A percentile compares a stretch with the other conserved stretches of the same genome.
These are phyloP conservation scores for Galeopsis tetrahit DNA, from an alignment of 257 asterid genomes.

Conservation along the genomic window DNA sequence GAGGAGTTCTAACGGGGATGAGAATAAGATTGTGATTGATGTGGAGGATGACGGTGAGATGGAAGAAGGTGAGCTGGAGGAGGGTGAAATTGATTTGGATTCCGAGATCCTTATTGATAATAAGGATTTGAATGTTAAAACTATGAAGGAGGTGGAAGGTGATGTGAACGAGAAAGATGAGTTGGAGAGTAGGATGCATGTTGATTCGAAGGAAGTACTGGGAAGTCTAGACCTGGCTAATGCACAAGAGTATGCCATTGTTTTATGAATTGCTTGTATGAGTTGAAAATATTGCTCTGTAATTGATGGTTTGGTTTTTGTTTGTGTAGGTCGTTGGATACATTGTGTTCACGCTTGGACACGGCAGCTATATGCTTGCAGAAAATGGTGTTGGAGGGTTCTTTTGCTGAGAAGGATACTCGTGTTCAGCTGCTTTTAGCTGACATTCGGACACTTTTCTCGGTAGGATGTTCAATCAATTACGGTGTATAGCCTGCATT, in stretches of 20 bases:
- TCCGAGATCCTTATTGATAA: conserved; percentile 48
- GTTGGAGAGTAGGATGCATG: conserved; percentile 41
- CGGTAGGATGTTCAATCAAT: conserved; percentile 53
- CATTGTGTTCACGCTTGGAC: conserved; percentile 57
- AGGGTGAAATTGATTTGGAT: conserved; percentile 98
- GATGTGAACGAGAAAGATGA: conserved; percentile 35
- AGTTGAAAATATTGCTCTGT: neutral
- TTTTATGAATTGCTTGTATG: conserved; percentile 1
- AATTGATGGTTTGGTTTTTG: conserved; percentile 21
- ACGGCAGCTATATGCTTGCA: conserved; percentile 50
- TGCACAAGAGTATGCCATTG: conserved; percentile 49
- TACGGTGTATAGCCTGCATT: conserved; percentile 9
- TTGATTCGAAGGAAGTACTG: conserved; percentile 56
- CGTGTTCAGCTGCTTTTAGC: conserved; percentile 57
- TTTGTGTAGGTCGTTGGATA: conserved; percentile 64
- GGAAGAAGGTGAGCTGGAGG: conserved; percentile 97
- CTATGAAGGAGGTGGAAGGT: conserved; percentile 31
- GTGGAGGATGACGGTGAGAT: conserved; percentile 66
- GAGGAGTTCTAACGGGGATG: conserved; percentile 32
- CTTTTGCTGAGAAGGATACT: conserved; percentile 55
- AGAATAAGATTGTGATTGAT: conserved; percentile 52
- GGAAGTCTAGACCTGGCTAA: conserved; percentile 52
- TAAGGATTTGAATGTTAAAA: conserved; percentile 36
- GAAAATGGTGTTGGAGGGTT: conserved; percentile 50
- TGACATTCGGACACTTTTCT: conserved; percentile 52